phyloP scores from a whole-genome alignment of 2,329 filamentous ascomycete species.

The Pseudogymnoascus sp. region DNA sequence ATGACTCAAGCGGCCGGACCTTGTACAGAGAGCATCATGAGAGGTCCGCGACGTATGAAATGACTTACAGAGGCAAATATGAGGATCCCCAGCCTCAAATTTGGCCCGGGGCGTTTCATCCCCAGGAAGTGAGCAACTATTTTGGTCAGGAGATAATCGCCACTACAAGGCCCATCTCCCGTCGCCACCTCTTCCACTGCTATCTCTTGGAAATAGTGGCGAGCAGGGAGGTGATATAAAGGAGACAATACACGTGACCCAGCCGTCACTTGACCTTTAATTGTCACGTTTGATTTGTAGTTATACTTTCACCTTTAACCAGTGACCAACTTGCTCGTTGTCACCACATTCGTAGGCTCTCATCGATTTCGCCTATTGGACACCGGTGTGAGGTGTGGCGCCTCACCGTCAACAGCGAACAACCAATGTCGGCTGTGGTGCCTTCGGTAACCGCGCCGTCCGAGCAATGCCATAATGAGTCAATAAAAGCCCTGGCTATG shows the following conservation, averaged over 20 bases:
- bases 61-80: neutral
- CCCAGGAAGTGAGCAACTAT: neutral
- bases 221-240: neutral
- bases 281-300: neutral
- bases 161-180: neutral
- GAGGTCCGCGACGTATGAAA: neutral
- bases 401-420: neutral
- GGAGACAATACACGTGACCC: neutral
- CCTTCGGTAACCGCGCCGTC: neutral
- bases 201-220: neutral
- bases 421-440: neutral
- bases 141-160: neutral
- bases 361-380: neutral
- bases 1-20: neutral
- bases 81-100: neutral
- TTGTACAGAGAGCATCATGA: neutral
- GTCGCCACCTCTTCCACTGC: neutral
- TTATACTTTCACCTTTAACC: neutral
- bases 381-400: neutral
- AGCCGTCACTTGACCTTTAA: neutral
- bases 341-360: neutral
- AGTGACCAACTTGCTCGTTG: neutral
- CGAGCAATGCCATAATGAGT: slow-evolving; percentile 12
- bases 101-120: neutral
- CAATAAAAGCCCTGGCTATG: slow-evolving; percentile 17